A percentile compares a stretch with the other conserved stretches of the same genome.
Conservation (phyloP, 1,284 basidiomycete genomes). For the Ustilago sp. region DNA sequence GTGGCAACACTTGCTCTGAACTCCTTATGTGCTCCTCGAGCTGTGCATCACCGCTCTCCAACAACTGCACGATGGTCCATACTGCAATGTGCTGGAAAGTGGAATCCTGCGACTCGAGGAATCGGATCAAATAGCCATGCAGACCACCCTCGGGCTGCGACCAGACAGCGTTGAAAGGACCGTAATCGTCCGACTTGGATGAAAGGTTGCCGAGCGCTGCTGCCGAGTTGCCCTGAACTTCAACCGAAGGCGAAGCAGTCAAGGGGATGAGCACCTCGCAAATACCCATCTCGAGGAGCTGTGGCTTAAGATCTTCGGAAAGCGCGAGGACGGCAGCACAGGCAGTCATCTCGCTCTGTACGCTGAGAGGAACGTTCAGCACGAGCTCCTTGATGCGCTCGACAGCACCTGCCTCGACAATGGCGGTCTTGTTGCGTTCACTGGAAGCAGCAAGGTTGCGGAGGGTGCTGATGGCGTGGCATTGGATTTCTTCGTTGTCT, state of each 20-base stretch:
- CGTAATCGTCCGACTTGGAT: conserved; percentile 92
- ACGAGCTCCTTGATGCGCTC: conserved; percentile 98
- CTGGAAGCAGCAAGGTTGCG: conserved; percentile 96
- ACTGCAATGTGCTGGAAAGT: conserved; percentile 99
- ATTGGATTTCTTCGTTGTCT: conserved; percentile 99
- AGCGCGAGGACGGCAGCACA: conserved; percentile 79
- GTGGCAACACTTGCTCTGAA: conserved; percentile 60
- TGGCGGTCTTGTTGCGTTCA: conserved; percentile 98
- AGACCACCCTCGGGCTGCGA: conserved; percentile 96
- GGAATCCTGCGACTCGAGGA: conserved; percentile 93
- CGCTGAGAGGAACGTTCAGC: conserved; percentile 91
- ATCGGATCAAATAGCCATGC: conserved; percentile 92
- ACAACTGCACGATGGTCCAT: conserved; percentile 89
- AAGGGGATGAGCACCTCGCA: conserved; percentile 97
- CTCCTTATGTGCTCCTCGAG: conserved; percentile 68
- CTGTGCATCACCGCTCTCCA: conserved; percentile 85
- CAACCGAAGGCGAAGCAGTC: conserved; percentile 93
- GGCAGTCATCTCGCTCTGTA: conserved; percentile 99
- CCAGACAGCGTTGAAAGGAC: conserved; percentile 98
- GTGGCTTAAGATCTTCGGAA: conserved; percentile 68
- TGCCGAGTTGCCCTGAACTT: conserved; percentile 98
- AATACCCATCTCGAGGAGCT: conserved; percentile 94
- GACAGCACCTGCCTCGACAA: conserved; percentile 98
- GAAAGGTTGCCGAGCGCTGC: conserved; percentile 97
- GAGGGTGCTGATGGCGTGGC: conserved; percentile 98